Evolutionary conservation across 1,139 yeast genomes (phyloP).

Genomic region (Diutina siamensis): DNA sequence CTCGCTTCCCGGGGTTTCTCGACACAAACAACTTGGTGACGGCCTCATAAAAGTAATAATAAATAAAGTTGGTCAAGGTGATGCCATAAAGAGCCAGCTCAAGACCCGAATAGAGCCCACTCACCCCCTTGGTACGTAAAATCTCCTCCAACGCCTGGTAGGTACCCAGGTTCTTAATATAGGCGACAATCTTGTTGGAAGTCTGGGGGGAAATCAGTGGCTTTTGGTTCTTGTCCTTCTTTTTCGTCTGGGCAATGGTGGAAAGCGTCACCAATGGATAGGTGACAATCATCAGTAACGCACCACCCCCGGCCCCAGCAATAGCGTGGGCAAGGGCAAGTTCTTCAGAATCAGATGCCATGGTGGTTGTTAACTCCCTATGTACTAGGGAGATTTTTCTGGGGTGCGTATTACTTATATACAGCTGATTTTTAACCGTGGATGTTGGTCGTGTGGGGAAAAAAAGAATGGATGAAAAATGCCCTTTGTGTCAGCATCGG

Average conservation of each 20-base stretch:
- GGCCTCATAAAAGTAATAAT: slow-evolving; percentile 82
- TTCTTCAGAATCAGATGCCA: slow-evolving; percentile 27
- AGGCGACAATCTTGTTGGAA: slow-evolving; percentile 14
- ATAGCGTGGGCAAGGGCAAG: slow-evolving; percentile 75
- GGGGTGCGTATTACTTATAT: neutral
- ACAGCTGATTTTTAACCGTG: slow-evolving; percentile 1
- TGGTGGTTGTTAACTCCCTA: neutral
- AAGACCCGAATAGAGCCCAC: slow-evolving; percentile 72
- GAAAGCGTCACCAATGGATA: slow-evolving; percentile 79
- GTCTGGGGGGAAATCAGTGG: slow-evolving; percentile 11
- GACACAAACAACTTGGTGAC: slow-evolving; percentile 44
- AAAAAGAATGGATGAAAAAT: no score
- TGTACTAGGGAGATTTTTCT: neutral
- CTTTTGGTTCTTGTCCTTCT: slow-evolving; percentile 21
- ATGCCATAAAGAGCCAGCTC: slow-evolving; percentile 85
- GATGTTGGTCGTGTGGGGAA: slow-evolving; percentile 2
- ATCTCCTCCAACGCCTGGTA: slow-evolving; percentile 33
- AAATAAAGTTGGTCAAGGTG: slow-evolving; percentile 74
- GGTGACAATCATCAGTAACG: slow-evolving; percentile 72
- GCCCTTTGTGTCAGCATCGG: no score
- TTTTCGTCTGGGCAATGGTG: slow-evolving; percentile 68
- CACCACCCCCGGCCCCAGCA: slow-evolving; percentile 92
- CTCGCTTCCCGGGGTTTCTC: slow-evolving; percentile 24
- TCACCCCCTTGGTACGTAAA: slow-evolving; percentile 49
- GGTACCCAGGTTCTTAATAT: slow-evolving; percentile 16